phyloP scores from a whole-genome alignment of 768 basidiomycete genomes.

The Hydnomerulius pinastri region DNA sequence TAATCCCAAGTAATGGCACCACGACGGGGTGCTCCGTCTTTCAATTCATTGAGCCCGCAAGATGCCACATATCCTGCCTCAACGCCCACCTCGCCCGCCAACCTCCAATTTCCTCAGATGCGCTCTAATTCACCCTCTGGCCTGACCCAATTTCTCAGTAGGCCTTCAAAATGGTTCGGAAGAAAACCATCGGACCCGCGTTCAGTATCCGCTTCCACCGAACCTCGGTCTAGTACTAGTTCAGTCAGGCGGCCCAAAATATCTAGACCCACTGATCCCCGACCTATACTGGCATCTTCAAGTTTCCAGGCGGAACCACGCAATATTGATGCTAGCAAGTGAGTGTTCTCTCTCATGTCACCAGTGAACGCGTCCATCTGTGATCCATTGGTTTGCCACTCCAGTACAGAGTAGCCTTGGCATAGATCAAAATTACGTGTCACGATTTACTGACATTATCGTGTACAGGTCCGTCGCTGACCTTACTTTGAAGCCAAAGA shows the following conservation, averaged over 20 bases:
- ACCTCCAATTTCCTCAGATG: slow-evolving; percentile 40
- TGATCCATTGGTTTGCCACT: neutral
- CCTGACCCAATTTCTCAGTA: slow-evolving; percentile 64
- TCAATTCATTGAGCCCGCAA: slow-evolving; percentile 42
- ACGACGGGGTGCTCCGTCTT: slow-evolving; percentile 44
- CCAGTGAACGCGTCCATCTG: slow-evolving; percentile 1
- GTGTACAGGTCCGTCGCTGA: slow-evolving; percentile 63
- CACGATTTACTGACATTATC: slow-evolving; percentile 23
- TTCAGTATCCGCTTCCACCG: slow-evolving; percentile 38
- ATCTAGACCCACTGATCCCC: slow-evolving; percentile 80
- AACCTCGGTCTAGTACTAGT: slow-evolving; percentile 52
- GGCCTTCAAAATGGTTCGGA: slow-evolving; percentile 72
- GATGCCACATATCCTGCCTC: slow-evolving; percentile 27
- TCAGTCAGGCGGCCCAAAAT: slow-evolving; percentile 73
- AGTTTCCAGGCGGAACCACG: slow-evolving; percentile 50
- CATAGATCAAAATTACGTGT: slow-evolving; percentile 8
- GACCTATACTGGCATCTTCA: slow-evolving; percentile 62
- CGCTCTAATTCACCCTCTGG: slow-evolving; percentile 68
- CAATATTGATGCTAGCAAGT: slow-evolving; percentile 53
- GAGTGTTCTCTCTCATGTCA: slow-evolving; percentile 26
- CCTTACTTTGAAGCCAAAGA: slow-evolving; percentile 48
- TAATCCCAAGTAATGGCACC: slow-evolving; percentile 43
- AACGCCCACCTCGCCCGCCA: slow-evolving; percentile 34
- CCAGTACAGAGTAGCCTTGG: neutral
- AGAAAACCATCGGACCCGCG: slow-evolving; percentile 59